Evolutionary conservation across 2,329 filamentous ascomycete species (phyloP), one percentile per base, ranked within the genome.

Genomic region (Metarhizium sp.): DNA sequence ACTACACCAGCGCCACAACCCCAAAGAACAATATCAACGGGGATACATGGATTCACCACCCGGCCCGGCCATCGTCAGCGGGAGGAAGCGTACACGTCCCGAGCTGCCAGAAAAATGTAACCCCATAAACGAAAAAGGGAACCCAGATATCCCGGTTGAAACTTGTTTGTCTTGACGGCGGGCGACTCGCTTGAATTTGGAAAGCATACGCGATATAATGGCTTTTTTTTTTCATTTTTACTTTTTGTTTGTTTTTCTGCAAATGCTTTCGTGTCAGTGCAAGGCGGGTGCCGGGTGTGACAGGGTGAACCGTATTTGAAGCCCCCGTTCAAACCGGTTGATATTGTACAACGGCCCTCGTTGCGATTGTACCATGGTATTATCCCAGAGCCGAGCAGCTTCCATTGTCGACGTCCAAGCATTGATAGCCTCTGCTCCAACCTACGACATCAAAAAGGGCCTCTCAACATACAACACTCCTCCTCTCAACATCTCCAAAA

Each of bases 21-120:
- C 56, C 57, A 53, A 52, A 60, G 60, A 69, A 69, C 67, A 70
- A 70, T 70, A 64, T 60, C 60, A 69, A 63, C 51, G 46, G 14
- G 16, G 16, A 38, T 25, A 25, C 25, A 25, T 25, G 25, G 25
- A 25, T 25, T 25, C 25, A 25, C 25, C 6, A 11, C 38, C 38
- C 4, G 13, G 38, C 38, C 13, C 10, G 38, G 5, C 14, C 38
- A 40, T 40, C 38, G 38, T 40, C 38, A 40, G 38, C 38, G 38
- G 38, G 14, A 40, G 5, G 38, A 43, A 54, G 11, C 32, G 32
- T 34, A 11, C 25, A 25, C 32, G 32, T 34, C 32, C 34, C 46
- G 16, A 14, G 32, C 38, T 43, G 20, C 20, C 46, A 16, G 25
- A 45, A 11, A 34, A 34, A 34, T 11, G 32, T 11, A 40, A 25